Evolutionary conservation across 108 stramenopile genomes (phyloP), one percentile per base, ranked within the genome.

Genomic region (Fragilariopsis cylindrus): DNA sequence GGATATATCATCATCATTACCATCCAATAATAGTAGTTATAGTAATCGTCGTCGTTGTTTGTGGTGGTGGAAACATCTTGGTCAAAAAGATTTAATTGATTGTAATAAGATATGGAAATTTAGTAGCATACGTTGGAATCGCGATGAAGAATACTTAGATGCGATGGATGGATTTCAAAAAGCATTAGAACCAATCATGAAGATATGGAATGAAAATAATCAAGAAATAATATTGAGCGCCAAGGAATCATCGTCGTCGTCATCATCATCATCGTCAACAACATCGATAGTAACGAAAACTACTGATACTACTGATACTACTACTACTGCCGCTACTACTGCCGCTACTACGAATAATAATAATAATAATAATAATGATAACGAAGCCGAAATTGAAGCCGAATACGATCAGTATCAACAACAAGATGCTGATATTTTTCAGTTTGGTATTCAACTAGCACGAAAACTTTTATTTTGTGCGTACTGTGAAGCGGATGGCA

Each of bases 401-500:
- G 30, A 30, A 30, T 30, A 30, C 30, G 30, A 30, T 30, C 30
- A 30, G 30, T 30, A 30, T 30, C 30, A 30, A 30, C 30, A 30
- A 30, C 30, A 30, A 30, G 30, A 30, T 30, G 30, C 30, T 30
- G 0, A 30, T 30, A 30, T 30, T 30, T 30, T 30, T 30, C 30
- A 30, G 30, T 30, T 30, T 53, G 19, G 46, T 63, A 30, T 53
- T 72, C 3, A n/a, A 50, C 45, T 84, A 72, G 76, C 82, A 71
- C 50, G 72, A 57, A 49, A 80, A 55, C 58, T 87, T 21, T 58
- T 87, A 49, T 91, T 87, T 66, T 85, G 75, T 71, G 78, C 77
- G 47, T 91, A 83, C 73, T 91, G 85, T 65, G 88, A 86, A 67
- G 43, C 82, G 50, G 87, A 88, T 74, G 84, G 77, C 39, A 62